Evolutionary conservation across 352 stramenopile species (phyloP).

Genomic region (Phytophthora parvispora): DNA sequence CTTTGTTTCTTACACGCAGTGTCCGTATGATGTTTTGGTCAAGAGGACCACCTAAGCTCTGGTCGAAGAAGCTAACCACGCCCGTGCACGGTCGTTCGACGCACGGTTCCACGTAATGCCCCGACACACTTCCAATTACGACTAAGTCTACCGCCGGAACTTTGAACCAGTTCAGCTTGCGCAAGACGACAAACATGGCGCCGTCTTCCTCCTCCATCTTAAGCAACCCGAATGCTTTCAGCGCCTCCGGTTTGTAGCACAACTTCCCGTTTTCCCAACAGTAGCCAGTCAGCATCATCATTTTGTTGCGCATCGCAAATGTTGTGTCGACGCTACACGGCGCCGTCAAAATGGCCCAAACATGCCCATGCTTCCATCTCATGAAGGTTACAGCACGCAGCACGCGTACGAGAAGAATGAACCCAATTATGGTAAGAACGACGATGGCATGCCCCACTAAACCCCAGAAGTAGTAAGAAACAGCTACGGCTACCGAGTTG

Average conservation of each 20-base stretch:
- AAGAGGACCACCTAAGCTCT: conserved; percentile 10
- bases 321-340: conserved; percentile 29
- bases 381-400: conserved; percentile 11
- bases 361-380: conserved; percentile 17
- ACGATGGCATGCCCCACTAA: conserved; percentile 24
- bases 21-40: neutral
- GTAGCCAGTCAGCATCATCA: conserved; percentile 29
- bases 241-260: conserved; percentile 14
- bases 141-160: conserved; percentile 9
- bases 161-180: conserved; percentile 20
- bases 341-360: conserved; percentile 15
- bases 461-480: conserved; percentile 35
- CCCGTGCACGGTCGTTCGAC: conserved; percentile 15
- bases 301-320: conserved; percentile 18
- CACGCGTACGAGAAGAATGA: conserved; percentile 16
- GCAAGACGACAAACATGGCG: conserved; percentile 16
- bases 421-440: conserved; percentile 18
- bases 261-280: conserved; percentile 14
- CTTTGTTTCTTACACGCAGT: neutral
- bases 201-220: conserved; percentile 23
- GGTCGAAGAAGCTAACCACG: conserved; percentile 17
- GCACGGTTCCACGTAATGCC: conserved; percentile 14
- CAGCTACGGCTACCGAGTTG: conserved; percentile 3
- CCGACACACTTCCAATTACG: conserved; percentile 16
- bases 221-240: conserved; percentile 29